Evolutionary conservation across 805 yeast species (phyloP).

Genomic region (Candida odintsovae): DNA sequence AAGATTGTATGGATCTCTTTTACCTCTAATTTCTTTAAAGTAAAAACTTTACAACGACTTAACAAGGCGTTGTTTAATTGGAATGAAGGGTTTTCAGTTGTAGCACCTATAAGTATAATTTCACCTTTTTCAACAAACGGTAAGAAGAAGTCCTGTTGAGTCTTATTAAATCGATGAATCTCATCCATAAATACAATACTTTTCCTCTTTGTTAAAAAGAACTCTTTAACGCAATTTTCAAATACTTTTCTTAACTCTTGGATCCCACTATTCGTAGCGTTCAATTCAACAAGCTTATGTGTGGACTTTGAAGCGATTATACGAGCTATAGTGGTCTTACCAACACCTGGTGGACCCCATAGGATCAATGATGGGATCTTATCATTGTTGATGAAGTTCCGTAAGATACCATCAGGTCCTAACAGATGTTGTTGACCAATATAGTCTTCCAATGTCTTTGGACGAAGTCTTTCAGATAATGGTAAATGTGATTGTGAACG

Average conservation of each 20-base stretch:
- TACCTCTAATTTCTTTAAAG: conserved; percentile 45
- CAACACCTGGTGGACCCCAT: conserved; percentile 96
- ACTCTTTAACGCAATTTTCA: conserved; percentile 33
- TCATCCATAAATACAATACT: conserved; percentile 87
- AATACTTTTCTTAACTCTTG: conserved; percentile 61
- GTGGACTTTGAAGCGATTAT: conserved; percentile 29
- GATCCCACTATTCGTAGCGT: conserved; percentile 74
- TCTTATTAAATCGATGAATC: conserved; percentile 78
- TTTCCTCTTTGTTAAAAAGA: conserved; percentile 37
- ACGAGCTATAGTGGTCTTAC: conserved; percentile 81
- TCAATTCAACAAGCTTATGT: conserved; percentile 63
- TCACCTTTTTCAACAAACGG: conserved; percentile 83
- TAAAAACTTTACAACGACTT: conserved; percentile 79
- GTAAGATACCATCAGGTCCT: conserved; percentile 55
- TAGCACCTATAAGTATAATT: conserved; percentile 86
- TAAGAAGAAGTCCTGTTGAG: conserved; percentile 83
- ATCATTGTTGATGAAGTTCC: conserved; percentile 56
- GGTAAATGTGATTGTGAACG: conserved; percentile 29
- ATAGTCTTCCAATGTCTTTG: conserved; percentile 58
- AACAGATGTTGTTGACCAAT: conserved; percentile 84
- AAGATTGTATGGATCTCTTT: conserved; percentile 50
- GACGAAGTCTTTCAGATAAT: conserved; percentile 80
- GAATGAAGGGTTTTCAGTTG: conserved; percentile 90
- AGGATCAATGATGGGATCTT: conserved; percentile 78
- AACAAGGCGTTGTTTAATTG: conserved; percentile 76